Percentiles rank a stretch among this genome's conserved stretches.
These are phyloP conservation scores for Aspergillus sp. DNA, from an alignment of 2,329 filamentous ascomycete genomes.

Conservation along the genomic window DNA sequence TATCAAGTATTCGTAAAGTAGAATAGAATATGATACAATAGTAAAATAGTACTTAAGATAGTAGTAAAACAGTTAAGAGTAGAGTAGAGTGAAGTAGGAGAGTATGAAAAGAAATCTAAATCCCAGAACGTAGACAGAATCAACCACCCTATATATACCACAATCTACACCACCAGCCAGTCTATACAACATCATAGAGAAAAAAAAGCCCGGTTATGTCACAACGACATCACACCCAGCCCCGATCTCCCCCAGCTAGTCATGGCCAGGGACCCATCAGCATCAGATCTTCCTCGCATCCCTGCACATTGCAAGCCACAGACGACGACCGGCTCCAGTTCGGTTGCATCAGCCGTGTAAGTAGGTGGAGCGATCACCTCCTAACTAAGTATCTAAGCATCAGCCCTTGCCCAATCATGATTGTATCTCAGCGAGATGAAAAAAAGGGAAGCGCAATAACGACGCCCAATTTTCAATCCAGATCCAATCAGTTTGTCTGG, in stretches of 20 bases:
- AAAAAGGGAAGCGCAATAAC: neutral
- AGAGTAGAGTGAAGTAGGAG: neutral
- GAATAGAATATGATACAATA: neutral
- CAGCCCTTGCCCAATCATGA: neutral
- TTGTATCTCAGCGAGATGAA: neutral
- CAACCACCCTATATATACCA: neutral
- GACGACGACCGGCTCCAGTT: neutral
- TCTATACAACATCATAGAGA: neutral
- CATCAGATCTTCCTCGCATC: neutral
- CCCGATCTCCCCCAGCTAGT: neutral
- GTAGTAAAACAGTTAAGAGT: too few species aligned
- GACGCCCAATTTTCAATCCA: neutral
- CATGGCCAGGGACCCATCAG: neutral
- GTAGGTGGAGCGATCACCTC: too few species aligned
- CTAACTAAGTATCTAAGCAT: too few species aligned
- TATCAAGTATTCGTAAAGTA: neutral
- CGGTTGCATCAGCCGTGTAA: too few species aligned
- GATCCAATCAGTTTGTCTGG: neutral
- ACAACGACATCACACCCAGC: constrained; percentile 7
- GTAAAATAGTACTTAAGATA: too few species aligned
- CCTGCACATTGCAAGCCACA: constrained; percentile 2
- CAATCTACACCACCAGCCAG: neutral
- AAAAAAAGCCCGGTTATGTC: neutral
- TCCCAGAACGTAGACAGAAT: neutral
- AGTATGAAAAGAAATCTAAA: neutral